Evolutionary conservation across 306 rosid genomes (phyloP), one percentile per base, ranked within the genome.

Genomic region (Gastrolobium villosum): DNA sequence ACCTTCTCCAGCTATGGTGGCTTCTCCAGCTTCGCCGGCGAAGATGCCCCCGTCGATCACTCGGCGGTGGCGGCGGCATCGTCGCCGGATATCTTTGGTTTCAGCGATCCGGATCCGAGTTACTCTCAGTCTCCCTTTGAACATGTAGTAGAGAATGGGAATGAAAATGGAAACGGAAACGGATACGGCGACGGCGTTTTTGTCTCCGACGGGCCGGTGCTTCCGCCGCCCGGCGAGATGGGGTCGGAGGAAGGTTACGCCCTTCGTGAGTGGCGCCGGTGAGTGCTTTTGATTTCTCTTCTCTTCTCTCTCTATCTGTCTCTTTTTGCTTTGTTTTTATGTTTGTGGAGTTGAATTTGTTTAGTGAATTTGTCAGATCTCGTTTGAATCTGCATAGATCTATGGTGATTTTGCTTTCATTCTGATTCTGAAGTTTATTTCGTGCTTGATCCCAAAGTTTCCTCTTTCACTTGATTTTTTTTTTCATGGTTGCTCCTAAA

Each of bases 221-320:
- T 96, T 39, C 99, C 97, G 6, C 92, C 92, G 9, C 99, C 97
- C 2, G 60, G 37, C 7, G 97, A 91, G 73, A 87, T 93, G 96
- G 96, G 73, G 66, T 69, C 87, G 10, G 99, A 96, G 78, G 99
- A 96, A 87, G 99, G 99, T 6, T 65, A 61, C 54, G 93, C 82
- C 43, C 91, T 96, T 66, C 98, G 99, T 5, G 98, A 96, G 82
- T 96, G 99, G 99, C 89, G 99, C 79, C 89, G 97, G 99, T 96
- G 74, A 91, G 98, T 46, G 83, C 83, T 86, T 65, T 66, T 70
- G 71, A 81, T 31, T 54, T 48, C n/a, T 71, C 53, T n/a, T n/a
- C n/a, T n/a, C n/a, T 37, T 36, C 20, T 57, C 9, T 28, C 46
- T 30, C 0, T 66, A 54, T n/a, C n/a, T 14, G 28, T 66, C 11